phyloP scores from a whole-genome alignment of 2,329 filamentous ascomycete genomes.

The Trichophyton schoenleinii region DNA sequence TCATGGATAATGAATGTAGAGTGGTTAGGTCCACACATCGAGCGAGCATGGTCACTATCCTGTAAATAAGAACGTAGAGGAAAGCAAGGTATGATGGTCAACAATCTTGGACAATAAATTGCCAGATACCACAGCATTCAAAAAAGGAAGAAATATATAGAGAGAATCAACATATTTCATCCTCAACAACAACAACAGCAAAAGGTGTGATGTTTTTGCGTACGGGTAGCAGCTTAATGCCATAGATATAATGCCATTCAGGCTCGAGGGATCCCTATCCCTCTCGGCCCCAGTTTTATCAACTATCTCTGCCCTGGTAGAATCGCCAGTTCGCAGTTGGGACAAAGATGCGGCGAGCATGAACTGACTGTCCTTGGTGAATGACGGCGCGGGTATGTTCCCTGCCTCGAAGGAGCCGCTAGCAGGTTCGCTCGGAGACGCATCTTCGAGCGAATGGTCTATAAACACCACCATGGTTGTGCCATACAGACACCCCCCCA shows the following conservation, averaged over 20 bases:
- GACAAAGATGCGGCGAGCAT: background rate
- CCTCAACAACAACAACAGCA: background rate
- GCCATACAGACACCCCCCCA: background rate
- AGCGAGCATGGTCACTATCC: slow-evolving; percentile 64
- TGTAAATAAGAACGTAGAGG: slow-evolving; percentile 30
- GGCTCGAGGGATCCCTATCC: slow-evolving; percentile 8
- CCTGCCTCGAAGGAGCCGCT: background rate
- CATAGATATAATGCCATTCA: slow-evolving; percentile 19
- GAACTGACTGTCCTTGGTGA: background rate
- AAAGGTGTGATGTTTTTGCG: slow-evolving; percentile 11
- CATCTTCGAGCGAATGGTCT: slow-evolving; percentile 31
- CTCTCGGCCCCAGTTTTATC: background rate
- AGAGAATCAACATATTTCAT: background rate
- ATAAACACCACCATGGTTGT: slow-evolving; percentile 38
- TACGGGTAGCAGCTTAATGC: slow-evolving; percentile 40
- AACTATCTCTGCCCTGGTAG: slow-evolving; percentile 14
- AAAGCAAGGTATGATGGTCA: slow-evolving; percentile 7
- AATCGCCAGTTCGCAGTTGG: slow-evolving; percentile 17
- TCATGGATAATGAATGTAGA: slow-evolving; percentile 67
- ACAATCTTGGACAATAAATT: background rate
- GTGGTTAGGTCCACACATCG: slow-evolving; percentile 74
- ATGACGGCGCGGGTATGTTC: background rate
- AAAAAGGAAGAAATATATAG: background rate
- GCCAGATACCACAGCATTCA: slow-evolving; percentile 3
- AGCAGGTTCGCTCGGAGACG: background rate